Evolutionary conservation across 2,329 filamentous ascomycete species (phyloP), one percentile per base, ranked within the genome.

Genomic region (Emmonsiellopsis sp.): DNA sequence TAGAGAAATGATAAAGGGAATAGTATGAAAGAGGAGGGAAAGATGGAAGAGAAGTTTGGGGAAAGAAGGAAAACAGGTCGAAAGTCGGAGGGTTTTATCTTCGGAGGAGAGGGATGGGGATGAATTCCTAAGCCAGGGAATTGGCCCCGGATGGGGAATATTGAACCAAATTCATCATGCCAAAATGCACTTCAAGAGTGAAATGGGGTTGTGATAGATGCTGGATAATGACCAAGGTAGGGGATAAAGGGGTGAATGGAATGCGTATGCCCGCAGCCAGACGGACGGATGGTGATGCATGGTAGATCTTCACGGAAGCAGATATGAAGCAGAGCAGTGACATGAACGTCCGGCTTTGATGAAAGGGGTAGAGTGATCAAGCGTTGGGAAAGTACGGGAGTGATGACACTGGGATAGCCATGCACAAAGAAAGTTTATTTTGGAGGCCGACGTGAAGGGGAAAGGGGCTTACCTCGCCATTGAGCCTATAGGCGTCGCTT

Each of bases 1-100:
- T 7, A n/a, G 10, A 31, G 8, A 6, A 11, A 33, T 6, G 33
- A 21, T 10, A n/a, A 21, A 17, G 13, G 34, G 45, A 36, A 49
- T 61, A 57, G 10, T 52, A 51, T 48, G 39, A n/a, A 27, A 14
- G 1, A 14, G 32, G 31, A 48, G 34, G 10, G 9, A 39, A 11
- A 17, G 39, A 31, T 6, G 17, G 44, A 39, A 46, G 55, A 60
- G 32, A 60, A 51, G 21, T 45, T 40, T 11, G 44, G 27, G 39
- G 27, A 39, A 42, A 27, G 49, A 55, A 48, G 37, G 46, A 36
- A 27, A 27, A 27, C 21, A 27, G 21, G 21, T 27, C 21, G 21
- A 27, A 27, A 27, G 21, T 27, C 1, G 37, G 27, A n/a, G 10
- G 5, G 5, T 43, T 42, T 42, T 51, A 51, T 42, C 31, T 34